These are phyloP conservation scores for Mimosa pudica DNA, from an alignment of 306 rosid species.

Conservation along the genomic window DNA sequence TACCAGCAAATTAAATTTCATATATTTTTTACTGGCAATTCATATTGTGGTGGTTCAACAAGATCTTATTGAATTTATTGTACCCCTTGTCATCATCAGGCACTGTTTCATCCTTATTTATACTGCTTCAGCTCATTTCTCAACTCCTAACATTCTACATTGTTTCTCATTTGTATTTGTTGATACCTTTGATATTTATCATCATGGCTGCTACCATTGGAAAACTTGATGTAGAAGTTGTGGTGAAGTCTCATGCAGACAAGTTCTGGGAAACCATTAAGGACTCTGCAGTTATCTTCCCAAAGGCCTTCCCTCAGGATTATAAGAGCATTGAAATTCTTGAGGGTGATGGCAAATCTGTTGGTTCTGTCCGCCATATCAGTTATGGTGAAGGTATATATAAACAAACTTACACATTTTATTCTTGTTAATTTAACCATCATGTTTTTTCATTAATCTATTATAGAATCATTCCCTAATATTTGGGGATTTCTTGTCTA, in stretches of 20 bases:
- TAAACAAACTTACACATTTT: not conserved
- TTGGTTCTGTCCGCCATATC: constrained; percentile 53
- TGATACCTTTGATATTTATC: not conserved
- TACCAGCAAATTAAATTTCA: not conserved
- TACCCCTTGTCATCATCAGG: not conserved
- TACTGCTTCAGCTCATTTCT: not conserved
- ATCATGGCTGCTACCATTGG: constrained; percentile 27
- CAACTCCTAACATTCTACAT: not conserved
- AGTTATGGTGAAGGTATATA: constrained; percentile 55
- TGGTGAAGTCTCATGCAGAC: constrained; percentile 17
- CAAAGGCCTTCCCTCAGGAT: constrained; percentile 46
- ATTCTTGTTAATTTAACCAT: not conserved
- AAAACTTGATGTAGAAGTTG: constrained; percentile 16
- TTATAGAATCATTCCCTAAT: not conserved
- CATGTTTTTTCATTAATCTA: not conserved
- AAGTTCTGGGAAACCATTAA: constrained; percentile 11
- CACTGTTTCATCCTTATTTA: not conserved
- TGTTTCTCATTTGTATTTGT: not conserved
- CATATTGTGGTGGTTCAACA: constrained; percentile 1
- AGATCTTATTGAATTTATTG: not conserved
- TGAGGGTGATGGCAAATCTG: constrained; percentile 46
- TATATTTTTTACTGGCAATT: not conserved
- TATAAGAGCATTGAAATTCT: constrained; percentile 22
- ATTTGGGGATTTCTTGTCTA: not conserved
- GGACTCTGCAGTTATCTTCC: constrained; percentile 24